Percentiles rank a stretch among this genome's conserved stretches.
These are phyloP conservation scores for Phaeosphaeriaceae sp. DNA, from an alignment of 2,329 filamentous ascomycete species.

Conservation along the genomic window DNA sequence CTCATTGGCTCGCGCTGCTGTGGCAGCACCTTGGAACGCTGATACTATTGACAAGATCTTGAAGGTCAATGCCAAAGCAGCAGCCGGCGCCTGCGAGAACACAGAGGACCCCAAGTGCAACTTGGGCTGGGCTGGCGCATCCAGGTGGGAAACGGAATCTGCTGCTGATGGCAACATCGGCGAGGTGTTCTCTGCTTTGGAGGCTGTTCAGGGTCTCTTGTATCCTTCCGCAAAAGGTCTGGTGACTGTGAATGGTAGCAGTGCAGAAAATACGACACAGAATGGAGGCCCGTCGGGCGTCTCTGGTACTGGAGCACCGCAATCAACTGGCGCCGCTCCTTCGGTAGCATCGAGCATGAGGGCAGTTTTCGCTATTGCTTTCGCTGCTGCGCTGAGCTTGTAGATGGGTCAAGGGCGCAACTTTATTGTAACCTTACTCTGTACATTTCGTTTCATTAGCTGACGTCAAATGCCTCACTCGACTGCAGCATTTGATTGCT, in stretches of 20 bases:
- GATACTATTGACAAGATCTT: constrained; percentile 22
- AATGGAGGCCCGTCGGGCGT: constrained; percentile 8
- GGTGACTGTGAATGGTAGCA: background rate
- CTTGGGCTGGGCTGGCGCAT: constrained; percentile 15
- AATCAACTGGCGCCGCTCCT: constrained; percentile 14
- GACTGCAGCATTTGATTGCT: no score
- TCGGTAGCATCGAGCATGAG: constrained; percentile 14
- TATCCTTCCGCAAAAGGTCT: constrained; percentile 20
- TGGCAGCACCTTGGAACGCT: constrained; percentile 24
- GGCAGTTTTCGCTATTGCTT: constrained; percentile 12
- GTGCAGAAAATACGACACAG: constrained; percentile 3
- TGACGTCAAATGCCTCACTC: no score
- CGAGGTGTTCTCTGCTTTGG: constrained; percentile 27
- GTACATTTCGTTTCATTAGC: no score
- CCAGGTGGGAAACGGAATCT: constrained; percentile 2
- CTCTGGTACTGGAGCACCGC: constrained; percentile 8
- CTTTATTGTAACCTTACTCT: no score
- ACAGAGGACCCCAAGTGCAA: constrained; percentile 16
- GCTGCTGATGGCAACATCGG: constrained; percentile 22
- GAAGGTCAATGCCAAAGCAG: constrained; percentile 28
- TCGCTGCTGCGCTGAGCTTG: constrained; percentile 13
- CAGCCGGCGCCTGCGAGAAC: constrained; percentile 21
- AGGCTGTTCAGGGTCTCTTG: constrained; percentile 32
- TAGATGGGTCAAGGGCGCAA: no score
- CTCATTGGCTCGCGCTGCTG: constrained; percentile 30